Base-by-base conservation (phyloP, 2,329 filamentous ascomycete genomes). In the Pseudogymnoascus sp. region DNA sequence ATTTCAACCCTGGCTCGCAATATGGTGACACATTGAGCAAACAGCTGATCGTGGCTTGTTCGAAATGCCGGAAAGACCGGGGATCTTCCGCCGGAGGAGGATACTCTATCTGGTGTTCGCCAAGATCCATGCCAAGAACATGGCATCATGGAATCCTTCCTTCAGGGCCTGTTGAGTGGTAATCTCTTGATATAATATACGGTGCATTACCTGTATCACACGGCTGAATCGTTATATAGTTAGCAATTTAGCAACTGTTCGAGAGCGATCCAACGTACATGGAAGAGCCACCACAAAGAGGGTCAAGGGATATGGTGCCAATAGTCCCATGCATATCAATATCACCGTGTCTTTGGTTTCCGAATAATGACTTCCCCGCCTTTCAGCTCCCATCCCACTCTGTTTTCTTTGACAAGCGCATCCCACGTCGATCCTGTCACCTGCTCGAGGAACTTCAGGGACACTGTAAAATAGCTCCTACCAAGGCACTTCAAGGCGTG, bases 401-500 rank as follows among this genome's bases (percentile, higher is more conserved):
- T 86, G 71, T 90, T 86, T 67, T 84, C 79, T 36, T 83, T 81
- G 64, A 77, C 82, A 71, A 97, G 76, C 60, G 85, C 84, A 10
- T 84, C 80, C 92, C 93, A 99, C n/a, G 76, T 79, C 68, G 83
- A 79, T 59, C 85, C 86, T 4, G 89, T 82, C 64, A 84, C 82
- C 71, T 81, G 82, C 76, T 95, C 90, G 60, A 96, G 76, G 74
- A 88, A 91, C 3, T 72, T 73, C 64, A 83, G 75, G 62, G 91
- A 89, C 7, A 91, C 87, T 18, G 78, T 84, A 67, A 97, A 77
- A 74, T 99, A 99, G 4, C 88, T 84, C 71, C 87, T 84, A 0
- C 91, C 92, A 62, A 97, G 84, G 73, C 92, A 95, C 78, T 96
- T 96, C 69, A 97, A 78, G 36, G 90, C 86, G 75, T 93, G 89